Evolutionary conservation across 208 protist species (phyloP).

Genomic region (Trypanosoma vivax): DNA sequence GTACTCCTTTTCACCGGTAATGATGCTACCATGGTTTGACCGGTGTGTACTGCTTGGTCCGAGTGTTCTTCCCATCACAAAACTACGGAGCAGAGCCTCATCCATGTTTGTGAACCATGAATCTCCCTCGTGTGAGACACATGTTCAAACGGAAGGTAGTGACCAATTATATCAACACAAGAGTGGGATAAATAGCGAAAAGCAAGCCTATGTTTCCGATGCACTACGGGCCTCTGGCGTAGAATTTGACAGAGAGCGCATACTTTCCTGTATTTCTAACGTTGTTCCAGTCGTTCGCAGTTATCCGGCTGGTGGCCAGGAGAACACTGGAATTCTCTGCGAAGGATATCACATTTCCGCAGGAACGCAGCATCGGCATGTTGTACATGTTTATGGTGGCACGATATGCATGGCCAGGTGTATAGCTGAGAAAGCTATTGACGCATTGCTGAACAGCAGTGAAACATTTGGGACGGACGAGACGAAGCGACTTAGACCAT

Average conservation of each 20-base stretch:
- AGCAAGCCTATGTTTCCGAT: conserved; percentile 17
- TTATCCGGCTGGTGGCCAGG: conserved; percentile 32
- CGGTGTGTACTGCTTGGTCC: conserved; percentile 69
- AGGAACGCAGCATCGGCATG: conserved; percentile 7
- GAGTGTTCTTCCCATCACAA: conserved; percentile 22
- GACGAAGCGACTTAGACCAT: conserved; percentile 8
- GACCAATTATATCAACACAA: conserved; percentile 13
- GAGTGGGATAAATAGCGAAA: neutral
- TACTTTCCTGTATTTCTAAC: conserved; percentile 62
- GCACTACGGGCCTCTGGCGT: conserved; percentile 44
- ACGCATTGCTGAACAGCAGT: conserved; percentile 28
- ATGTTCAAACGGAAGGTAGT: neutral
- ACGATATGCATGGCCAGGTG: conserved; percentile 39
- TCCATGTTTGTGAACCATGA: neutral
- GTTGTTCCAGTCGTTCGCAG: conserved; percentile 38
- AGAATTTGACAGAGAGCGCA: conserved; percentile 19
- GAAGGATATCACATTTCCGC: conserved; percentile 44
- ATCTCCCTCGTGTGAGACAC: neutral
- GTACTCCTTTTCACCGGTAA: conserved; percentile 56
- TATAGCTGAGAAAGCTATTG: conserved; percentile 52
- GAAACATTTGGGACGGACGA: conserved; percentile 12
- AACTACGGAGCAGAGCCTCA: conserved; percentile 4
- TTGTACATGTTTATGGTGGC: conserved; percentile 74
- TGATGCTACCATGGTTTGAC: conserved; percentile 73
- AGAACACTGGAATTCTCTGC: conserved; percentile 29